Percentiles rank a stretch among this genome's conserved stretches.
These are phyloP conservation scores for Rhizoctonia solani DNA, from an alignment of 1,284 basidiomycete genomes.

Conservation along the genomic window DNA sequence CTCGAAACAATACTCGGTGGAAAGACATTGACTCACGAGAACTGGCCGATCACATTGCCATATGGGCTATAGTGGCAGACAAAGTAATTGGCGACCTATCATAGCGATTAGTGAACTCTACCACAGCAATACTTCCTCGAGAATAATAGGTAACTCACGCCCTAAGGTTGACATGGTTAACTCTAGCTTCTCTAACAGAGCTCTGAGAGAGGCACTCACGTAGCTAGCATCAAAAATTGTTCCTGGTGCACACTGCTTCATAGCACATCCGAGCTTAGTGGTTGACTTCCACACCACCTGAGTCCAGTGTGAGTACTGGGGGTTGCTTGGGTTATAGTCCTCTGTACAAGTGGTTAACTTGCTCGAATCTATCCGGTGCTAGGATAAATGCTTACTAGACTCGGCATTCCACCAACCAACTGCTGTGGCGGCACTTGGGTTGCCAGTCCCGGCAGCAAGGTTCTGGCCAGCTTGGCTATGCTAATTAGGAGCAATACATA, in stretches of 20 bases:
- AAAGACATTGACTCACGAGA: slow-evolving; percentile 3
- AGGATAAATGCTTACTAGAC: slow-evolving; percentile 47
- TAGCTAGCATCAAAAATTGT: slow-evolving; percentile 5
- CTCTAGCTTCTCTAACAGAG: neutral
- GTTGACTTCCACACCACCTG: slow-evolving; percentile 63
- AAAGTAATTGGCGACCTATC: slow-evolving; percentile 22
- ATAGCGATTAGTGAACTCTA: neutral
- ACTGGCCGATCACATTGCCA: slow-evolving; percentile 14
- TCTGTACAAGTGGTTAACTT: slow-evolving; percentile 36
- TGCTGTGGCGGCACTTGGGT: slow-evolving; percentile 51
- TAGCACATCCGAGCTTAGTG: slow-evolving; percentile 58
- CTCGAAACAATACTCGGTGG: neutral
- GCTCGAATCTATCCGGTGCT: neutral
- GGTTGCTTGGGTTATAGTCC: slow-evolving; percentile 44
- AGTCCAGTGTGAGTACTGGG: slow-evolving; percentile 51
- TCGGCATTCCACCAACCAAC: slow-evolving; percentile 57
- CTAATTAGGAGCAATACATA: neutral
- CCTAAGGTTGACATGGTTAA: neutral
- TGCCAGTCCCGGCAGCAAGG: slow-evolving; percentile 58
- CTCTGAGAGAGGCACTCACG: neutral
- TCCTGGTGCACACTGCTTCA: slow-evolving; percentile 47
- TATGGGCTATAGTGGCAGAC: slow-evolving; percentile 9
- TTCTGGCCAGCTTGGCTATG: slow-evolving; percentile 57
- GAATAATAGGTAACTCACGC: neutral
- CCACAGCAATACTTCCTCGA: neutral